Percentiles rank a stretch among this genome's conserved stretches.
Conservation (phyloP, 2,329 filamentous ascomycete genomes). For the Trichoderma polysporum region DNA sequence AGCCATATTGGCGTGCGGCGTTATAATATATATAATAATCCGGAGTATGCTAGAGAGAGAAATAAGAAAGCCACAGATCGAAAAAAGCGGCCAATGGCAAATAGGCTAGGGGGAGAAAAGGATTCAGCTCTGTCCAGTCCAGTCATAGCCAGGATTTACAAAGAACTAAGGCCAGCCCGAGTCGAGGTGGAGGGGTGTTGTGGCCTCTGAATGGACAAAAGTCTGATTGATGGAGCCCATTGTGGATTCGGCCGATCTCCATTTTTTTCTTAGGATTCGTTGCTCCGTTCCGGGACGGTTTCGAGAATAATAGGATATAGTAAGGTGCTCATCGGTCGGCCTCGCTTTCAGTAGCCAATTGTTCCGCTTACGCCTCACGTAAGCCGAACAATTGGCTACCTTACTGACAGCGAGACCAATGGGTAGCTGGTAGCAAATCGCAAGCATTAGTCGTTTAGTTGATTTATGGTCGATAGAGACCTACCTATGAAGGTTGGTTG, state of each 20-base stretch:
- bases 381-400: too few species aligned
- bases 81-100: background rate
- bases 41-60: background rate
- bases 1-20: background rate
- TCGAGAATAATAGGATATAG: too few species aligned
- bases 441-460: background rate
- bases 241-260: constrained; percentile 7
- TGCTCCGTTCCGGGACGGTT: background rate
- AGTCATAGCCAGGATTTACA: background rate
- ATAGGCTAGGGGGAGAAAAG: background rate
- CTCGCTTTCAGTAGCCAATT: too few species aligned
- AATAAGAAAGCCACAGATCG: constrained; percentile 5
- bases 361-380: too few species aligned
- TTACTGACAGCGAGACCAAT: too few species aligned
- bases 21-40: background rate
- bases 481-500: too few species aligned
- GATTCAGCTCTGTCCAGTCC: background rate
- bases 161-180: background rate
- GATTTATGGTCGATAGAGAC: background rate
- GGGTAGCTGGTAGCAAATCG: too few species aligned
- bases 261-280: background rate
- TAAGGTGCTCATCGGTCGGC: too few species aligned
- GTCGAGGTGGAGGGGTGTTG: constrained; percentile 1
- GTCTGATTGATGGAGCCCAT: background rate
- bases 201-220: background rate